Percentiles rank a stretch among this genome's conserved stretches.
Evolutionary conservation across 2,329 filamentous ascomycete genomes (phyloP).

Genomic region (Curvularia lunata): DNA sequence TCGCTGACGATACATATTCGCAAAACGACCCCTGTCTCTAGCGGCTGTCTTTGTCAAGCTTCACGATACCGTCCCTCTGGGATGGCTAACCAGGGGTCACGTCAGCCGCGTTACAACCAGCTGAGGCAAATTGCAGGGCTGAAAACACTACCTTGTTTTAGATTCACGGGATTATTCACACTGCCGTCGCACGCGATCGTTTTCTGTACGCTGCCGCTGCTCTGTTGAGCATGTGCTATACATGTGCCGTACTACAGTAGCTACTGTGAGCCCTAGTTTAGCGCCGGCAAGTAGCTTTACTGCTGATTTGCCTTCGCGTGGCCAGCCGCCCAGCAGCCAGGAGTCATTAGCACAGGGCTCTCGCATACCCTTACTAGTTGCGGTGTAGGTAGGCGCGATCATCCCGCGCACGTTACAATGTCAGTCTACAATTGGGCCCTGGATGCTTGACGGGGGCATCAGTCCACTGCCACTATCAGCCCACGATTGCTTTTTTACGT

Average conservation of each 20-base stretch:
- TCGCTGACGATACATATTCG: constrained; percentile 4
- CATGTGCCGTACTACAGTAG: not conserved
- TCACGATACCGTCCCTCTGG: constrained; percentile 1
- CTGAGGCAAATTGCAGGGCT: constrained; percentile 15
- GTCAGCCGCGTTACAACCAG: constrained; percentile 7
- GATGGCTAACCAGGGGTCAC: constrained; percentile 3
- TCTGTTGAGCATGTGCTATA: constrained; percentile 1
- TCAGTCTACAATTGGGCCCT: constrained; percentile 7
- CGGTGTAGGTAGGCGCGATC: not conserved
- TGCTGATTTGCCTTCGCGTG: constrained; percentile 2
- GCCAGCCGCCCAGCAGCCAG: not conserved
- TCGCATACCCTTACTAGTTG: constrained; percentile 3
- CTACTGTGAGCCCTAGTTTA: not conserved
- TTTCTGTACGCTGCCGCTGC: not conserved
- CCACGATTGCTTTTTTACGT: constrained; percentile 6
- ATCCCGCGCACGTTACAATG: constrained; percentile 7
- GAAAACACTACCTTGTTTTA: constrained; percentile 9
- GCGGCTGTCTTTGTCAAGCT: not conserved
- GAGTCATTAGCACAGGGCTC: not conserved
- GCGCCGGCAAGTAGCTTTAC: not conserved
- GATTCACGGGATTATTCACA: constrained; percentile 3
- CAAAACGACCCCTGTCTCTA: constrained; percentile 1
- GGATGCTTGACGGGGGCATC: not conserved
- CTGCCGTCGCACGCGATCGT: constrained; percentile 7
- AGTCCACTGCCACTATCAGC: not conserved